Evolutionary conservation across 805 yeast species (phyloP).

Genomic region (Wickerhamomyces sydowiorum): DNA sequence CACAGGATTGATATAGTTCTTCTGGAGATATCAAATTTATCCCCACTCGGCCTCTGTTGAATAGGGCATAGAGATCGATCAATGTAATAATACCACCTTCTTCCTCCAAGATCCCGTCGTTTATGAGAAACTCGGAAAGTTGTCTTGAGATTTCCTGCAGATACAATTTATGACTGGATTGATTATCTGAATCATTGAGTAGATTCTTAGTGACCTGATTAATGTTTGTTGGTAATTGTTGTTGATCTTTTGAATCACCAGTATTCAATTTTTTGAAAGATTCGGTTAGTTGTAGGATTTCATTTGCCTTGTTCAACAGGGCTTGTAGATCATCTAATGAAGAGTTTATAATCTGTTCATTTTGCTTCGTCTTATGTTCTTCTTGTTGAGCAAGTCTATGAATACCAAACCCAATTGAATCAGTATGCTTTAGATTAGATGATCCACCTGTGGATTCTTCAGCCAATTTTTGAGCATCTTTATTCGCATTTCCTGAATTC

Average conservation of each 20-base stretch:
- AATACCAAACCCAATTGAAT: slow-evolving; percentile 52
- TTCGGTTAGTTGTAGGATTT: slow-evolving; percentile 50
- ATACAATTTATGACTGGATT: slow-evolving; percentile 34
- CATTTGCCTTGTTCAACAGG: slow-evolving; percentile 72
- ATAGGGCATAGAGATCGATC: slow-evolving; percentile 56
- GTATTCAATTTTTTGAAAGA: slow-evolving; percentile 28
- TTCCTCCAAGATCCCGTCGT: slow-evolving; percentile 37
- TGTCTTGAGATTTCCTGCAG: slow-evolving; percentile 73
- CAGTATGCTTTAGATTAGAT: slow-evolving; percentile 22
- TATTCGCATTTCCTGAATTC: slow-evolving; percentile 27
- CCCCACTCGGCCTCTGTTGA: slow-evolving; percentile 61
- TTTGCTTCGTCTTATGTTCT: slow-evolving; percentile 47
- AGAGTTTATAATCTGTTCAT: slow-evolving; percentile 53
- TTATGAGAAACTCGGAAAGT: slow-evolving; percentile 61
- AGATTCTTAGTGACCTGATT: slow-evolving; percentile 12
- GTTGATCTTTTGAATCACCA: slow-evolving; percentile 17
- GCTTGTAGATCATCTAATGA: slow-evolving; percentile 76
- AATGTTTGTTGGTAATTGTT: slow-evolving; percentile 7
- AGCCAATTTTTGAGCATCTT: slow-evolving; percentile 6
- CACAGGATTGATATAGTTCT: slow-evolving; percentile 61
- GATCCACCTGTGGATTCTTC: slow-evolving; percentile 10
- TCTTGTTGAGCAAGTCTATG: slow-evolving; percentile 60
- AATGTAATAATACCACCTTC: slow-evolving; percentile 57
- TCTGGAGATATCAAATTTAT: slow-evolving; percentile 63
- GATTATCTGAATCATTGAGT: slow-evolving; percentile 12